These are phyloP conservation scores for Blastobotrys peoriensis DNA, from an alignment of 805 yeast species.

Conservation along the genomic window DNA sequence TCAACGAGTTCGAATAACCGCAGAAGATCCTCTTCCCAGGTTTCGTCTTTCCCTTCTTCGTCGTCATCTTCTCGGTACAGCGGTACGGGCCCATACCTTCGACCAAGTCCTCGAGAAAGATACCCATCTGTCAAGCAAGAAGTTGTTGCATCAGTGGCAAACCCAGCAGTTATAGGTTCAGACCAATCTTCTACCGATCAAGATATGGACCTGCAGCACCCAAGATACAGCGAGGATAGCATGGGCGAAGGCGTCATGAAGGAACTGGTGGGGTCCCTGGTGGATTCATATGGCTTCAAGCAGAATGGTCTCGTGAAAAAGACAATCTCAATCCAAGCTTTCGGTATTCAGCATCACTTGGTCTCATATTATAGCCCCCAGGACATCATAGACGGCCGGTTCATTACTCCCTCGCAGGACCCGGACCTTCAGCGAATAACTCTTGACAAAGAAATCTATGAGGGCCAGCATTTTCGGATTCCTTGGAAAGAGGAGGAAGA, in stretches of 20 bases:
- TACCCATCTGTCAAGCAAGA: background rate
- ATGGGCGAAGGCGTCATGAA: background rate
- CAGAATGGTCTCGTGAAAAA: conserved; percentile 75
- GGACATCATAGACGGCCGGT: conserved; percentile 57
- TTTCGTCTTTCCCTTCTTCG: too few species aligned
- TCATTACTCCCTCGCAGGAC: conserved; percentile 53
- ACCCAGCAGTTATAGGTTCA: background rate
- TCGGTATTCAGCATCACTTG: conserved; percentile 45
- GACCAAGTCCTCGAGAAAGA: background rate
- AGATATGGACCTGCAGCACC: background rate
- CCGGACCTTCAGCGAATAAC: conserved; percentile 43
- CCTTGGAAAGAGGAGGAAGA: conserved; percentile 23
- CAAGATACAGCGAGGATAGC: background rate
- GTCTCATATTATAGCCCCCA: conserved; percentile 72
- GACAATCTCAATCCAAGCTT: conserved; percentile 63
- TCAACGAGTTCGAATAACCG: background rate
- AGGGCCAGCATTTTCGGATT: conserved; percentile 29
- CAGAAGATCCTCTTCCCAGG: background rate
- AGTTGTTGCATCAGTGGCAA: too few species aligned
- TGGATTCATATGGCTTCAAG: conserved; percentile 57
- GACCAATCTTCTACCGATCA: background rate
- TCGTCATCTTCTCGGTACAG: background rate
- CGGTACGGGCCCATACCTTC: background rate
- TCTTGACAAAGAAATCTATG: conserved; percentile 32
- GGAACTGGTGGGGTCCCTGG: conserved; percentile 49